Percentiles rank a stretch among this genome's conserved stretches.
Evolutionary conservation across 805 yeast genomes (phyloP).

Genomic region (Candida piceae): DNA sequence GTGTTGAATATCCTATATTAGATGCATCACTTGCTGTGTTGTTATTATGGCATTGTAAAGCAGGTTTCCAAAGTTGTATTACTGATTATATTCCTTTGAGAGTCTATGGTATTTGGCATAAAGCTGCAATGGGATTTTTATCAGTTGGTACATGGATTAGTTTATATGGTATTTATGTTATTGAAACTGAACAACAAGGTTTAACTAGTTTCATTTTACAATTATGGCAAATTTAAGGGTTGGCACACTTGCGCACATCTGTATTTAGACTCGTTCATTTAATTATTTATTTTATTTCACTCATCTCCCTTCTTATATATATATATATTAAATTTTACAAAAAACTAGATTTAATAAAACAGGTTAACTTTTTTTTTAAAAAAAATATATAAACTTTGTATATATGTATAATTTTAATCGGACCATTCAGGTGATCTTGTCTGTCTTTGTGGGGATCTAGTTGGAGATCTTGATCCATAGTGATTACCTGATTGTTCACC

Average conservation of each 20-base stretch:
- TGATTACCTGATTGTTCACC: conserved; percentile 3
- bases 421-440: conserved; percentile 20
- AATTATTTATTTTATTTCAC: no score
- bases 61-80: conserved; percentile 88
- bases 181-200: conserved; percentile 80
- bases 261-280: no score
- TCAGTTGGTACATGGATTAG: conserved; percentile 67
- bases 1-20: conserved; percentile 60
- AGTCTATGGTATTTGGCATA: conserved; percentile 75
- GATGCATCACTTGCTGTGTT: conserved; percentile 69
- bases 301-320: no score
- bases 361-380: no score
- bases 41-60: conserved; percentile 71
- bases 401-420: conserved; percentile 7
- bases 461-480: conserved; percentile 13
- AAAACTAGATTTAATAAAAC: no score
- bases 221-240: no score
- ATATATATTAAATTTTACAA: no score
- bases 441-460: conserved; percentile 12
- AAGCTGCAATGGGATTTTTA: conserved; percentile 61
- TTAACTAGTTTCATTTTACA: conserved; percentile 46
- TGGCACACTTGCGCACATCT: no score
- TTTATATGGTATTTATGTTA: conserved; percentile 73
- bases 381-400: no score
- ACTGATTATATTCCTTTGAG: conserved; percentile 88